These are phyloP conservation scores for Yamadazyma buinensis DNA, from an alignment of 1,139 yeast species.

Conservation along the genomic window DNA sequence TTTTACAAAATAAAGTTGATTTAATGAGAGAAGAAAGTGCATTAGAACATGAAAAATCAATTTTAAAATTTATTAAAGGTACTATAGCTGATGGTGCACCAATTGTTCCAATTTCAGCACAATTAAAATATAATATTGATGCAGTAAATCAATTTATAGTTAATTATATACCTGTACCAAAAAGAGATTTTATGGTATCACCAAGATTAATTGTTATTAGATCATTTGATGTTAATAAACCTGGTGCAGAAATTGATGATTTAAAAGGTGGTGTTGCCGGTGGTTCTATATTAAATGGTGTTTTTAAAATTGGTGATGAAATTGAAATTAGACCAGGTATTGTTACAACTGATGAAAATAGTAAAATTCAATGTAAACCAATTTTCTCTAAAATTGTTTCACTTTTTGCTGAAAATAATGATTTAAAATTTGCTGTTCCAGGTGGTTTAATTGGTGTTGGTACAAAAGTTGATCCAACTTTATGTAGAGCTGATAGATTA, in stretches of 20 bases:
- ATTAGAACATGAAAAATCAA: constrained; percentile 89
- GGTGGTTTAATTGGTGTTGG: constrained; percentile 99
- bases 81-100: constrained; percentile 99
- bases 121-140: constrained; percentile 95
- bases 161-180: constrained; percentile 92
- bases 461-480: constrained; percentile 96
- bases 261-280: constrained; percentile 99
- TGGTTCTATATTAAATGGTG: constrained; percentile 97
- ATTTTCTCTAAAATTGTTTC: constrained; percentile 92
- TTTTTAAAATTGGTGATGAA: constrained; percentile 94
- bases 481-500: constrained; percentile 98
- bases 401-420: constrained; percentile 95
- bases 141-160: constrained; percentile 97
- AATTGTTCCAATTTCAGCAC: constrained; percentile 97
- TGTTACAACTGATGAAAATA: constrained; percentile 90
- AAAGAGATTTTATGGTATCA: constrained; percentile 88
- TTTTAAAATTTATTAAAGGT: constrained; percentile 89
- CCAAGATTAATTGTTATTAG: constrained; percentile 97
- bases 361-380: constrained; percentile 93
- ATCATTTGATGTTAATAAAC: constrained; percentile 98
- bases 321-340: constrained; percentile 99
- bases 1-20: constrained; percentile 97
- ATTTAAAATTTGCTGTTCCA: constrained; percentile 97
- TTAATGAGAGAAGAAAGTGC: constrained; percentile 98
- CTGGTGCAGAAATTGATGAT: constrained; percentile 97